These are phyloP conservation scores for Cutaneotrichosporon sp. DNA, from an alignment of 1,284 basidiomycete species.

Conservation along the genomic window DNA sequence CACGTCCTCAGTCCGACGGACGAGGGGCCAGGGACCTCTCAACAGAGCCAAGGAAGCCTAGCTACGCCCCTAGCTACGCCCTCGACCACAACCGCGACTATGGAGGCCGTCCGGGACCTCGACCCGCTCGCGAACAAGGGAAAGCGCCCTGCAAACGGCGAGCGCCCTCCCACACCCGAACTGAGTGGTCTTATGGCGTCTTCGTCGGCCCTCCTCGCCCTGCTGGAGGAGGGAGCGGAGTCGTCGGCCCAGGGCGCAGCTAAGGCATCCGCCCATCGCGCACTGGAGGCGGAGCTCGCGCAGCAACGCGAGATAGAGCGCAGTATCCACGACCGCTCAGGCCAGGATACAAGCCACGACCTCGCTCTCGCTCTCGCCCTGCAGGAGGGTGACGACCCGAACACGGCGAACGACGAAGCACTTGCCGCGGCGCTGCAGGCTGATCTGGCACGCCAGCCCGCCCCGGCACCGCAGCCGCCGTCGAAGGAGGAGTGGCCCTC, in stretches of 20 bases:
- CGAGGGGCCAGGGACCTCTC: not conserved
- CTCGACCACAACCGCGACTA: no score
- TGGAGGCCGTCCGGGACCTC: not conserved
- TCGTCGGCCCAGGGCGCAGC: slow-evolving; percentile 32
- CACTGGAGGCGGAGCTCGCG: slow-evolving; percentile 12
- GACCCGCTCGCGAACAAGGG: not conserved
- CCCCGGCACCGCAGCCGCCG: not conserved
- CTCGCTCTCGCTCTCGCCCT: not conserved
- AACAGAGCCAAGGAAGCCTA: not conserved
- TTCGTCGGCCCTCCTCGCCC: slow-evolving; percentile 30
- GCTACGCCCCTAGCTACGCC: no score
- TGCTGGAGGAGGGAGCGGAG: slow-evolving; percentile 30
- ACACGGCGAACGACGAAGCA: not conserved
- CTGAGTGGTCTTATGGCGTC: slow-evolving; percentile 4
- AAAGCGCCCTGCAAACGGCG: not conserved
- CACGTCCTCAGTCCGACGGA: slow-evolving; percentile 3
- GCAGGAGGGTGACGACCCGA: not conserved
- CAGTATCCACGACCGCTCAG: slow-evolving; percentile 6
- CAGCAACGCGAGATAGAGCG: slow-evolving; percentile 21
- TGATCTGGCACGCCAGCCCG: not conserved
- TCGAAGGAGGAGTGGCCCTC: not conserved
- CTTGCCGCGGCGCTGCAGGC: slow-evolving; percentile 2
- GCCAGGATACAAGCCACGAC: not conserved
- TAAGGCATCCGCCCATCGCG: slow-evolving; percentile 12
- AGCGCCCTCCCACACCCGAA: not conserved